phyloP scores from a whole-genome alignment of 2,329 filamentous ascomycete genomes.

The Rosellinia necatrix region DNA sequence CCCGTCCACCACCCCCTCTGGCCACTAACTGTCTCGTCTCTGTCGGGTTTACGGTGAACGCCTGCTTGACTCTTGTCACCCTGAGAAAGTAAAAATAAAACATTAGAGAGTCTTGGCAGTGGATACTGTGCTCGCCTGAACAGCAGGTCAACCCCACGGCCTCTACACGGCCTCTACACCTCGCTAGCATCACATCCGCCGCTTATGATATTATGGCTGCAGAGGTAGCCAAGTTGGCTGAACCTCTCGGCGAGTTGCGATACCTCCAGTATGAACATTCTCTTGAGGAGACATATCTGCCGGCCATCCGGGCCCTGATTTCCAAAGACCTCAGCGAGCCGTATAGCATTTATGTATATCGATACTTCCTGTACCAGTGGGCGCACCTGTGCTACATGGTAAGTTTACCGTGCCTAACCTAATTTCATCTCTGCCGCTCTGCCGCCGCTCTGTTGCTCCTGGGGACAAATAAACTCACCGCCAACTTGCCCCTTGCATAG shows the following conservation, averaged over 20 bases:
- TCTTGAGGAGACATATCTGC: slow-evolving; percentile 69
- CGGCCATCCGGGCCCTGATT: slow-evolving; percentile 88
- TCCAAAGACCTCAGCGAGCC: slow-evolving; percentile 96
- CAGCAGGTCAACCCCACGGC: not conserved
- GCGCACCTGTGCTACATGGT: slow-evolving; percentile 96
- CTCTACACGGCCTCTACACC: not conserved
- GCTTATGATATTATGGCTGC: slow-evolving; percentile 40
- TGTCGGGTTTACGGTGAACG: too few relatives aligned
- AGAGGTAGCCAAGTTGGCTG: slow-evolving; percentile 31
- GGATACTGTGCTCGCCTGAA: too few relatives aligned
- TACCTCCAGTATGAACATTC: slow-evolving; percentile 67
- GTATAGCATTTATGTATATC: slow-evolving; percentile 98
- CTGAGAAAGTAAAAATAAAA: too few relatives aligned
- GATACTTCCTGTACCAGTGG: slow-evolving; percentile 98
- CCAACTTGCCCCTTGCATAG: slow-evolving; percentile 43
- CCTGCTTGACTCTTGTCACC: too few relatives aligned
- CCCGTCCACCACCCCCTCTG: not conserved
- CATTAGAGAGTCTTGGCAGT: too few relatives aligned
- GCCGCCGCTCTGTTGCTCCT: too few relatives aligned
- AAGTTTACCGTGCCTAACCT: slow-evolving; percentile 29
- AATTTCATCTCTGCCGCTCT: not conserved
- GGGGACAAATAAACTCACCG: slow-evolving; percentile 20
- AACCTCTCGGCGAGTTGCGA: slow-evolving; percentile 53
- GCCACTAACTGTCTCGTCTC: not conserved
- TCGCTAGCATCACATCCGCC: not conserved